Percentiles rank a stretch among this genome's conserved stretches.
Conservation (phyloP, 352 stramenopile genomes). For the Phytophthora chlamydospora region DNA sequence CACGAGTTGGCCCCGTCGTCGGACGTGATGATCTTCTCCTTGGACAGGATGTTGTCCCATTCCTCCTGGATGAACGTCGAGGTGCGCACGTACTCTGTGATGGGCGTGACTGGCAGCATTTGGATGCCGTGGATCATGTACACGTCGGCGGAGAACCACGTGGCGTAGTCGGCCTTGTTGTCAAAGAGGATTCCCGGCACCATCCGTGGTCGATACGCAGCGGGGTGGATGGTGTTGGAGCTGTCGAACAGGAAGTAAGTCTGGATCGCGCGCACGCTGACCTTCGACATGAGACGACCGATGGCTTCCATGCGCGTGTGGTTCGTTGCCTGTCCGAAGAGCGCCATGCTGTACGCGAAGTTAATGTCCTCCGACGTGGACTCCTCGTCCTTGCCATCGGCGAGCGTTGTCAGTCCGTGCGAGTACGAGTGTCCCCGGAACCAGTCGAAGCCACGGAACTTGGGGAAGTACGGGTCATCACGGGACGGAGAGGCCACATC, state of each 20-base stretch:
- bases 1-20: constrained; percentile 52
- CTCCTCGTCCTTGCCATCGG: constrained; percentile 71
- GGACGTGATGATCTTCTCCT: constrained; percentile 48
- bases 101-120: constrained; percentile 69
- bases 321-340: constrained; percentile 52
- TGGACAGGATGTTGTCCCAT: constrained; percentile 59
- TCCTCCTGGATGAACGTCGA: constrained; percentile 64
- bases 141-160: constrained; percentile 70
- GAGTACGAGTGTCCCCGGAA: constrained; percentile 78
- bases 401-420: constrained; percentile 61
- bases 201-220: constrained; percentile 50
- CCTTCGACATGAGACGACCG: constrained; percentile 62
- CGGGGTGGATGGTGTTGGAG: constrained; percentile 59
- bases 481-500: constrained; percentile 59
- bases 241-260: constrained; percentile 78
- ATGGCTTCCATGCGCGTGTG: constrained; percentile 48
- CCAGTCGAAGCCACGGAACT: constrained; percentile 75
- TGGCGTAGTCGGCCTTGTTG: constrained; percentile 85
- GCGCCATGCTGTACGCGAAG: constrained; percentile 60
- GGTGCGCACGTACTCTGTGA: constrained; percentile 67
- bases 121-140: constrained; percentile 85
- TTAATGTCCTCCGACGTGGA: constrained; percentile 75
- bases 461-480: constrained; percentile 63
- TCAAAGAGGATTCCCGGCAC: constrained; percentile 77
- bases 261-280: constrained; percentile 57